These are phyloP conservation scores for Allium fistulosum DNA, from an alignment of 106 monocot species.

Conservation along the genomic window DNA sequence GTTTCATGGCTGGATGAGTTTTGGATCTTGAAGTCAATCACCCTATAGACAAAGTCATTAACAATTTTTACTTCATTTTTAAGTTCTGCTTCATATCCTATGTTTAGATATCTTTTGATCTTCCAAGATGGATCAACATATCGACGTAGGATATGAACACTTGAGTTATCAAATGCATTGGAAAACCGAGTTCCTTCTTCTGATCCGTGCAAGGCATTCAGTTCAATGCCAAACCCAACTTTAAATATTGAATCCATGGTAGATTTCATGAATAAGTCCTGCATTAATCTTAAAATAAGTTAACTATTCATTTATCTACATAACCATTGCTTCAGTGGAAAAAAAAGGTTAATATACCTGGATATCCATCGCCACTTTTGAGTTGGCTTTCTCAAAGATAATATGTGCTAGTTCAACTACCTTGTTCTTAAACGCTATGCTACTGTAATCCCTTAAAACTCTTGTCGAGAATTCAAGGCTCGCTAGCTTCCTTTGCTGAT, in stretches of 20 bases:
- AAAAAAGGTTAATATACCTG: constrained; percentile 21
- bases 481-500: constrained; percentile 21
- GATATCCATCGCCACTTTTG: constrained; percentile 27
- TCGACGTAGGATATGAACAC: constrained; percentile 9
- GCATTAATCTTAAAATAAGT: background rate
- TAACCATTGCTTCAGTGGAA: no score
- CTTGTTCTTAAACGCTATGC: constrained; percentile 26
- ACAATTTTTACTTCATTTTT: constrained; percentile 25
- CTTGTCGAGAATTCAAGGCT: constrained; percentile 34
- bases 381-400: constrained; percentile 10
- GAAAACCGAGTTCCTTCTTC: constrained; percentile 30
- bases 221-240: constrained; percentile 42
- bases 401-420: constrained; percentile 31
- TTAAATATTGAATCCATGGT: constrained; percentile 57
- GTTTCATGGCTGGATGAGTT: background rate
- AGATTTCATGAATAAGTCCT: constrained; percentile 41
- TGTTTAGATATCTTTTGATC: constrained; percentile 28
- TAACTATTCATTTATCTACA: background rate
- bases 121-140: constrained; percentile 48
- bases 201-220: constrained; percentile 22
- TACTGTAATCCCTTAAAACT: constrained; percentile 32
- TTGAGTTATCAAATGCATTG: constrained; percentile 53
- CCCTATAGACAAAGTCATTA: constrained; percentile 34
- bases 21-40: constrained; percentile 23
- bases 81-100: constrained; percentile 42